Conservation (phyloP, 805 yeast species). For the Ogataea parapolymorpha region DNA sequence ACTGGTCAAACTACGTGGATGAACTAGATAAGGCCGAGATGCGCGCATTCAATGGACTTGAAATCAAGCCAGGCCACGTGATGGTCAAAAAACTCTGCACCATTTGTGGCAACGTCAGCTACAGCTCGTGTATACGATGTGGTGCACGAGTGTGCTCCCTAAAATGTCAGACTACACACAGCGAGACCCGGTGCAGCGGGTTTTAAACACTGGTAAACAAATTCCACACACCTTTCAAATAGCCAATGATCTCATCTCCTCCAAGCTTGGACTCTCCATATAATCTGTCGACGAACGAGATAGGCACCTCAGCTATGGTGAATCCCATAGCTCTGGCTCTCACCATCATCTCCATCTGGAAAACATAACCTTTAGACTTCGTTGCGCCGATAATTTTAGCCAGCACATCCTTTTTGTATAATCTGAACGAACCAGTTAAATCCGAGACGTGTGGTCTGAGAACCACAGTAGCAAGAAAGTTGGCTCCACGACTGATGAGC, state of each 20-base stretch:
- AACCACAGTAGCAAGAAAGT: slow-evolving; percentile 68
- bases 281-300: slow-evolving; percentile 71
- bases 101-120: slow-evolving; percentile 44
- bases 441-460: slow-evolving; percentile 72
- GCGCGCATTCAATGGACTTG: slow-evolving; percentile 29
- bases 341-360: slow-evolving; percentile 88
- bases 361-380: slow-evolving; percentile 73
- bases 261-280: slow-evolving; percentile 79
- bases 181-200: slow-evolving; percentile 41
- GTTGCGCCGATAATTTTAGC: slow-evolving; percentile 65
- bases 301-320: slow-evolving; percentile 75
- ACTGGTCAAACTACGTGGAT: slow-evolving; percentile 39
- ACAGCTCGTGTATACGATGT: slow-evolving; percentile 40
- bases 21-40: slow-evolving; percentile 39
- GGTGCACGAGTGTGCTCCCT: slow-evolving; percentile 40
- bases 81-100: slow-evolving; percentile 41
- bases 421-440: slow-evolving; percentile 73
- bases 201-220: slow-evolving; percentile 58
- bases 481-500: slow-evolving; percentile 75
- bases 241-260: slow-evolving; percentile 76
- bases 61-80: slow-evolving; percentile 32
- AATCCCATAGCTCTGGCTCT: slow-evolving; percentile 74
- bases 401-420: slow-evolving; percentile 68
- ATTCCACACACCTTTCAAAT: slow-evolving; percentile 72
- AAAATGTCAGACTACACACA: slow-evolving; percentile 38